Evolutionary conservation across 208 protist genomes (phyloP).

Genomic region (Crithidia expoeki): DNA sequence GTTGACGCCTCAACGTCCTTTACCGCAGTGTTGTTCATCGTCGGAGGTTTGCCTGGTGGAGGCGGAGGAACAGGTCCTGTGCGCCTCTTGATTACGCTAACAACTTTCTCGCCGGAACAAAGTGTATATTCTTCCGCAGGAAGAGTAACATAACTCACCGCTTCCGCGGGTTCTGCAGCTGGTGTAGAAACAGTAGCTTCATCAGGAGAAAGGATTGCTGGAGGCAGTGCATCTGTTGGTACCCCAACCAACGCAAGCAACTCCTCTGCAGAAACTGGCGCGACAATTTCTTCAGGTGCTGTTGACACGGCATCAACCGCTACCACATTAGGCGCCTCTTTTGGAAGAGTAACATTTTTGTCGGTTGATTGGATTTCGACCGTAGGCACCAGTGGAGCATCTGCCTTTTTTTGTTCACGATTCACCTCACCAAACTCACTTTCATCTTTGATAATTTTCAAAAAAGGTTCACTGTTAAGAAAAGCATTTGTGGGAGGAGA

Average conservation of each 20-base stretch:
- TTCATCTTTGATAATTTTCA: constrained; percentile 65
- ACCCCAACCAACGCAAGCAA: constrained; percentile 70
- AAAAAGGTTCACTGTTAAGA: constrained; percentile 42
- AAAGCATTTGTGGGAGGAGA: constrained; percentile 10
- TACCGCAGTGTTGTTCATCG: constrained; percentile 29
- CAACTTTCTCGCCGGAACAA: constrained; percentile 62
- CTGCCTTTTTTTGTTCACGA: constrained; percentile 13
- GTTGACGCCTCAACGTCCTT: background rate
- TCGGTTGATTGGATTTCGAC: background rate
- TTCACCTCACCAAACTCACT: constrained; percentile 50
- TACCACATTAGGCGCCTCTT: background rate
- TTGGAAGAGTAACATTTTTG: background rate
- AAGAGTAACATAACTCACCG: constrained; percentile 48
- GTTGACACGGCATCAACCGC: background rate
- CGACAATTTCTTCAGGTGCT: constrained; percentile 7
- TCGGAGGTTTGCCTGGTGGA: constrained; percentile 65
- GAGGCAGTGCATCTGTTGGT: constrained; percentile 11
- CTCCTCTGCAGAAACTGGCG: constrained; percentile 49
- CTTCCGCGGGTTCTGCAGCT: constrained; percentile 19
- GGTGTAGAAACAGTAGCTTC: constrained; percentile 8
- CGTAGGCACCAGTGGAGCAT: background rate
- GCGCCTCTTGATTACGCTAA: constrained; percentile 60
- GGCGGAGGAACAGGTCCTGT: constrained; percentile 65
- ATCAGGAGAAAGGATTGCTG: constrained; percentile 4
- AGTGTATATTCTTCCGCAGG: constrained; percentile 82